phyloP scores from a whole-genome alignment of 2,329 filamentous ascomycete genomes.

The Pseudopithomyces maydicus region DNA sequence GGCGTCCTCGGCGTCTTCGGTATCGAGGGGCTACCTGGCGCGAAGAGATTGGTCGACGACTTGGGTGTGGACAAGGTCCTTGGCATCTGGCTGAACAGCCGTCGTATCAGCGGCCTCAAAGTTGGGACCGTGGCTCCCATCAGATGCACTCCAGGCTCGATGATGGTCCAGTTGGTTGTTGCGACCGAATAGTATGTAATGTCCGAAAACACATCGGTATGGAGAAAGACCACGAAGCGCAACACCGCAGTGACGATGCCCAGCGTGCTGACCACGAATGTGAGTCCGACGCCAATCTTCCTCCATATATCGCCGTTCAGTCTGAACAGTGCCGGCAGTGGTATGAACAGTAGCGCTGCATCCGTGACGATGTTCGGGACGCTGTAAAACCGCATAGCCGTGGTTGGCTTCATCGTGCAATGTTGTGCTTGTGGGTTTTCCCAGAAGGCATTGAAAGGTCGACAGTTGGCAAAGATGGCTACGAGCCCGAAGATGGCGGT shows the following conservation, averaged over 20 bases:
- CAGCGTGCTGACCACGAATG: constrained; percentile 22
- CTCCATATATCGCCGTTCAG: constrained; percentile 24
- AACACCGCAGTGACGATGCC: constrained; percentile 23
- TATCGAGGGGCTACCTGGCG: not conserved
- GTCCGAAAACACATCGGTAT: constrained; percentile 19
- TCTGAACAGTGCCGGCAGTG: constrained; percentile 41
- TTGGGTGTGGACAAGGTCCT: not conserved
- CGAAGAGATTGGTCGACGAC: not conserved
- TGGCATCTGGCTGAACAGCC: constrained; percentile 8
- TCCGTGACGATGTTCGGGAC: constrained; percentile 47
- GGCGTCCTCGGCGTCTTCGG: not conserved
- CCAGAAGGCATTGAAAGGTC: constrained; percentile 20
- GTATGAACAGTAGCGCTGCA: constrained; percentile 39
- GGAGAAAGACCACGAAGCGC: constrained; percentile 20
- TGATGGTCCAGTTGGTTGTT: constrained; percentile 22
- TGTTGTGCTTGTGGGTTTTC: constrained; percentile 2
- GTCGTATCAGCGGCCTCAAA: constrained; percentile 20
- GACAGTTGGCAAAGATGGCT: constrained; percentile 16
- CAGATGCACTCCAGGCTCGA: constrained; percentile 25
- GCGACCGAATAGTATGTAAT: constrained; percentile 17
- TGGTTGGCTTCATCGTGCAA: constrained; percentile 19
- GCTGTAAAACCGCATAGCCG: constrained; percentile 24
- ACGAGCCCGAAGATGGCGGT: constrained; percentile 19
- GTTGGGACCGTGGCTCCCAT: constrained; percentile 26
- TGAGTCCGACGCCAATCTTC: constrained; percentile 22